Percentiles rank a stretch among this genome's conserved stretches.
Conservation (phyloP, 2,329 filamentous ascomycete species). For the Trichoderma harzianum region DNA sequence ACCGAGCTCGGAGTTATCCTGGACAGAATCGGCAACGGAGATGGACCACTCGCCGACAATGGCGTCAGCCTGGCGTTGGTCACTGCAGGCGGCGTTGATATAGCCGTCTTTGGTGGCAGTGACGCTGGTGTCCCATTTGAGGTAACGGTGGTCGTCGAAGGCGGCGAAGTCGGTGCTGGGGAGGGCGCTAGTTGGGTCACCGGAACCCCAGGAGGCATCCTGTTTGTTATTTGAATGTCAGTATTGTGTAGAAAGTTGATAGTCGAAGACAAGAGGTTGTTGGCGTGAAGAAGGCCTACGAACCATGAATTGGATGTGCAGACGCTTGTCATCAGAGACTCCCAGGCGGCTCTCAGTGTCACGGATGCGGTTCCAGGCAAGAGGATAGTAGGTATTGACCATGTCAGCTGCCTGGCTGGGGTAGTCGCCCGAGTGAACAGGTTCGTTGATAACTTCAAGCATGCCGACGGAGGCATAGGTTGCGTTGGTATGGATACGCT, state of each 20-base stretch:
- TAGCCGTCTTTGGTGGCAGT: conserved; percentile 46
- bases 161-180: conserved; percentile 42
- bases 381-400: conserved; percentile 27
- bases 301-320: conserved; percentile 43
- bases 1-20: neutral
- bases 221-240: conserved; percentile 8
- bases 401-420: conserved; percentile 26
- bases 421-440: conserved; percentile 37
- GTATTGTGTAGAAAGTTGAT: neutral
- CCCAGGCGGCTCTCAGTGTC: conserved; percentile 43
- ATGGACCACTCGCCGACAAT: conserved; percentile 60
- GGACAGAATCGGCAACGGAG: conserved; percentile 37
- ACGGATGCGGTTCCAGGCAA: conserved; percentile 40
- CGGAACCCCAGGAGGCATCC: conserved; percentile 51
- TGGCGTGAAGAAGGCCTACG: conserved; percentile 22
- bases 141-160: conserved; percentile 59
- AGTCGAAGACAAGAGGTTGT: neutral
- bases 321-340: conserved; percentile 39
- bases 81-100: conserved; percentile 48
- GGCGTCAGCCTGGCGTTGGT: conserved; percentile 42
- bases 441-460: conserved; percentile 33
- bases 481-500: neutral
- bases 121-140: conserved; percentile 50
- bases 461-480: neutral
- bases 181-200: conserved; percentile 45